Evolutionary conservation across 1,284 basidiomycete genomes (phyloP).

Genomic region (Puccinia coronata): DNA sequence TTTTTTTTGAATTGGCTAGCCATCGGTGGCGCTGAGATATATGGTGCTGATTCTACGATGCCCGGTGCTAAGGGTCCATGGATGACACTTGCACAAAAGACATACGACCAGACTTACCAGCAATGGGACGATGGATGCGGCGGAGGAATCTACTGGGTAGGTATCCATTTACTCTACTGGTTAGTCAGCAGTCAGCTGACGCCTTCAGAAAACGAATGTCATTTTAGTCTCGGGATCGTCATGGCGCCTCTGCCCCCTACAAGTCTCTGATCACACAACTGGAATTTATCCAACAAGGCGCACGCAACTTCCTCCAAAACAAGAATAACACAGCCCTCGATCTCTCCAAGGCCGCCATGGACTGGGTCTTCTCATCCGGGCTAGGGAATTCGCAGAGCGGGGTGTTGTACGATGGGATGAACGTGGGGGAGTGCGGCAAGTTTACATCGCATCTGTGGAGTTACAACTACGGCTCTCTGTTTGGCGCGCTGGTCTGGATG

Average conservation of each 20-base stretch:
- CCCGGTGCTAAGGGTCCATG: constrained; percentile 28
- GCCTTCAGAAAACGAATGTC: not conserved
- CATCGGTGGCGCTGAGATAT: constrained; percentile 37
- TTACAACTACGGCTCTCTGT: constrained; percentile 45
- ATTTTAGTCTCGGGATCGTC: constrained; percentile 20
- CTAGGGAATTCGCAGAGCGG: constrained; percentile 38
- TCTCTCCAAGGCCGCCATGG: constrained; percentile 34
- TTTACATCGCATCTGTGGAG: constrained; percentile 48
- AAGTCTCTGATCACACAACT: constrained; percentile 49
- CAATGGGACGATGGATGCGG: constrained; percentile 36
- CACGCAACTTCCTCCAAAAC: constrained; percentile 28
- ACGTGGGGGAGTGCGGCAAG: constrained; percentile 32
- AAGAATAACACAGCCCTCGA: constrained; percentile 42
- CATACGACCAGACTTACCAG: constrained; percentile 30
- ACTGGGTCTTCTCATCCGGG: constrained; percentile 49
- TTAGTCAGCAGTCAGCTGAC: not conserved
- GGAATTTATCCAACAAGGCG: constrained; percentile 39
- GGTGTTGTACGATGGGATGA: constrained; percentile 41
- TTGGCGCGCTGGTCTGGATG: constrained; percentile 42
- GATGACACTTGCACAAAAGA: constrained; percentile 40
- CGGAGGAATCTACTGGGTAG: constrained; percentile 47
- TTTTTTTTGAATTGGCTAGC: constrained; percentile 27
- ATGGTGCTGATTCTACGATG: constrained; percentile 26
- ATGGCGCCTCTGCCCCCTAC: constrained; percentile 36
- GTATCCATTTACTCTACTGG: not conserved